Percentiles rank a stretch among this genome's conserved stretches.
Conservation (phyloP, 176 grass and related monocot species). For the Chrysopogon serrulatus region DNA sequence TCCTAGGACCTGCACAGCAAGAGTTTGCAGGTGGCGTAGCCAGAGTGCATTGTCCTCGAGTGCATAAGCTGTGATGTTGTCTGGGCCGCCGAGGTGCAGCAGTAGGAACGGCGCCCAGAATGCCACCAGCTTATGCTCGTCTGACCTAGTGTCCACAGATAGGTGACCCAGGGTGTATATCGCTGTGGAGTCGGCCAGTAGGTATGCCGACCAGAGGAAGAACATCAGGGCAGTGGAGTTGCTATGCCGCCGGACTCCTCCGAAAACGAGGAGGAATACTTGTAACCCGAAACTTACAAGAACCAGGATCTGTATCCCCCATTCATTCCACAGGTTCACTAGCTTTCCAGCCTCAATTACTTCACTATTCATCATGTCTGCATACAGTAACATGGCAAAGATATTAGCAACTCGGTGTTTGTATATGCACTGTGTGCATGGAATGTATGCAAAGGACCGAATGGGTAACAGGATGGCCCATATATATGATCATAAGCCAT, state of each 20-base stretch:
- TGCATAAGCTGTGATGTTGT: not conserved
- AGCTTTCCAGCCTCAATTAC: not conserved
- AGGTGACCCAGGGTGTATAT: slow-evolving; percentile 44
- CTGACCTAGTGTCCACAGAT: not conserved
- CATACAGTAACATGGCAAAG: slow-evolving; percentile 4
- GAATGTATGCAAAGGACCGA: not conserved
- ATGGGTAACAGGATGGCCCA: not conserved
- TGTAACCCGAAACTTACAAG: slow-evolving; percentile 8
- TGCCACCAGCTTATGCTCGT: not conserved
- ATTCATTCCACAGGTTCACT: slow-evolving; percentile 16
- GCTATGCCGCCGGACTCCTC: slow-evolving; percentile 12
- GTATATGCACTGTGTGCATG: not conserved
- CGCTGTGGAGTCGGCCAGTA: slow-evolving; percentile 44
- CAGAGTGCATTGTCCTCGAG: slow-evolving; percentile 22
- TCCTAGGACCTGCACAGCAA: slow-evolving; percentile 11
- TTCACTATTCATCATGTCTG: not conserved
- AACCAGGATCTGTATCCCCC: slow-evolving; percentile 26
- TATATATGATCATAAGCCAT: not conserved
- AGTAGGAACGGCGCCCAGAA: slow-evolving; percentile 35
- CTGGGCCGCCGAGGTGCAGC: slow-evolving; percentile 11
- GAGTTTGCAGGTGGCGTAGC: slow-evolving; percentile 23
- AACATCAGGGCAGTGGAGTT: not conserved
- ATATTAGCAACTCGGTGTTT: not conserved
- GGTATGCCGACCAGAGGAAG: slow-evolving; percentile 43
- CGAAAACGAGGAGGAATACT: slow-evolving; percentile 14